Base-by-base conservation (phyloP, 345 rosid species). In the Pistacia integerrima region DNA sequence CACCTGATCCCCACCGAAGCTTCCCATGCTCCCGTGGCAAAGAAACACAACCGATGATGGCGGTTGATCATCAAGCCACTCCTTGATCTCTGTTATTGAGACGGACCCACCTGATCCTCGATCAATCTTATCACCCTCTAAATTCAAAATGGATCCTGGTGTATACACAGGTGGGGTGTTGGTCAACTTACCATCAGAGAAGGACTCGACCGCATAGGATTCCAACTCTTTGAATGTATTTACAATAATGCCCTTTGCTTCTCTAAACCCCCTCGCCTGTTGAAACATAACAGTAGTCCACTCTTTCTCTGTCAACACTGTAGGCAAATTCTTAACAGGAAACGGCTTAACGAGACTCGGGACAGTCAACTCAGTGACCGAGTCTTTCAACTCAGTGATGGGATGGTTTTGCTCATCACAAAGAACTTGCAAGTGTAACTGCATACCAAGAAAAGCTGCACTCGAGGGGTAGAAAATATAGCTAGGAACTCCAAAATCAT, bases 21-120 rank as follows among this genome's bases (percentile, higher is more conserved):
- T 65, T 52, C 92, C 93, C 86, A 80, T 83, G 86, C 90, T 88
- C 73, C 92, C 90, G 33, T 87, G 87, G 78, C 90, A 90, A 20
- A 90, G 70, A 77, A 90, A 90, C 74, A 90, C 84, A 51, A 87
- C 92, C 25, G 92, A 88, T 0, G 81, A 69, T 3, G 70, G 75
- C 0, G 87, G 89, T 28, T 90, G 90, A 33, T 61, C 74, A 44
- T 84, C 87, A 0, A 90, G 84, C 93, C 93, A 90, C 8, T 66
- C 64, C 69, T 80, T 59, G 80, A 84, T 86, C 4, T 81, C 82
- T 16, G 51, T 22, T 9, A 73, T 20, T 33, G 17, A 48, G 54
- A 14, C n/a, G 17, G 56, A 52, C 4, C 52, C 35, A 38, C 4
- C 56, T 9, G 35, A 59, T 63, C 49, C 36, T 11, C 55, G 8